A percentile compares a stretch with the other conserved stretches of the same genome.
These are phyloP conservation scores for Funneliformis caledonium DNA, from an alignment of 371 early-diverging fungal species.

Conservation along the genomic window DNA sequence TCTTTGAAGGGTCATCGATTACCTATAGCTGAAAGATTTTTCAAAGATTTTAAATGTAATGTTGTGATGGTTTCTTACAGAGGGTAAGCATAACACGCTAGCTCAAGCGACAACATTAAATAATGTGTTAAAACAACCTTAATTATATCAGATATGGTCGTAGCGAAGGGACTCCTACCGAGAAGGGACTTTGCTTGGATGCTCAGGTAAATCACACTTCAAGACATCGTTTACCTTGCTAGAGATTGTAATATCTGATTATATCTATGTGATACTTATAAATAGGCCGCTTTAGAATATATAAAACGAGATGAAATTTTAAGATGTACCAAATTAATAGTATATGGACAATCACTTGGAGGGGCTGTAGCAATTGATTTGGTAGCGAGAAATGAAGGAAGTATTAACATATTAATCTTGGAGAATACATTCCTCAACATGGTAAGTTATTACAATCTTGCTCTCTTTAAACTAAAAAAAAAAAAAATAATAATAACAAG, in stretches of 20 bases:
- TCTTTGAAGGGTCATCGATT: conserved; percentile 56
- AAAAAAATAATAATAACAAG: not conserved
- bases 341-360: conserved; percentile 95
- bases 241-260: not conserved
- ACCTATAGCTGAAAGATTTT: conserved; percentile 82
- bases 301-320: conserved; percentile 75
- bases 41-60: conserved; percentile 71
- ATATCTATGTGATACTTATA: not conserved
- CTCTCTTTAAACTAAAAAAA: not conserved
- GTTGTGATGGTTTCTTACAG: conserved; percentile 95
- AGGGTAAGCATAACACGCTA: conserved; percentile 61
- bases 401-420: conserved; percentile 84
- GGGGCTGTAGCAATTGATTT: conserved; percentile 95
- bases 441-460: conserved; percentile 50
- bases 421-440: conserved; percentile 95
- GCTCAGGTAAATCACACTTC: conserved; percentile 63
- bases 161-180: conserved; percentile 84
- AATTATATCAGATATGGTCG: conserved; percentile 73
- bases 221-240: not conserved
- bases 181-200: conserved; percentile 86
- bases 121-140: too few relatives aligned
- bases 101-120: too few relatives aligned
- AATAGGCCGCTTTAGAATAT: conserved; percentile 80
- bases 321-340: conserved; percentile 74
- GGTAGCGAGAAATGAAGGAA: conserved; percentile 69